Conservation (phyloP, 2,329 filamentous ascomycete species). For the Tympanopsis confertula region DNA sequence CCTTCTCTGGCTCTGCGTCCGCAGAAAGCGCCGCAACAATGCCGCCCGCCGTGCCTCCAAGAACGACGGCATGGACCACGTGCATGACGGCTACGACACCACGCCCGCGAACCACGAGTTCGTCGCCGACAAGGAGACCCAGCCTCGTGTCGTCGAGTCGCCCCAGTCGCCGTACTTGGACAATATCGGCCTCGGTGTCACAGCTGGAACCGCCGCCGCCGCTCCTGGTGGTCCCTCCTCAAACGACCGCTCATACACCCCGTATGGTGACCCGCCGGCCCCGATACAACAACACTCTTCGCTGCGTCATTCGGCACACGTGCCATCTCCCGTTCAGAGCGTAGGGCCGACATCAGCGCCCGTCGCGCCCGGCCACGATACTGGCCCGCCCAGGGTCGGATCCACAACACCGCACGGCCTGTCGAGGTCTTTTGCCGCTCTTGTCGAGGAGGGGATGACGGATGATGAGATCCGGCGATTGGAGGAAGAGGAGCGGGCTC, state of each 20-base stretch:
- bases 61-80: constrained; percentile 10
- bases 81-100: constrained; percentile 1
- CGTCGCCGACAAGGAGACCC: constrained; percentile 32
- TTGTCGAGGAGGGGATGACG: constrained; percentile 51
- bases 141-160: constrained; percentile 20
- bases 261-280: constrained; percentile 17
- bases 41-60: constrained; percentile 9
- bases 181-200: constrained; percentile 2
- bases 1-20: constrained; percentile 29
- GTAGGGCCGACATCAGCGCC: constrained; percentile 3
- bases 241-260: constrained; percentile 13
- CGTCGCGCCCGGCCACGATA: constrained; percentile 1
- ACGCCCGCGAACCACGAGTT: constrained; percentile 18
- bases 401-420: constrained; percentile 12
- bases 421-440: constrained; percentile 29
- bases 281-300: constrained; percentile 5
- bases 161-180: constrained; percentile 17
- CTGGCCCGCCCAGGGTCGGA: constrained; percentile 1
- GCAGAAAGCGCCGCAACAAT: constrained; percentile 21
- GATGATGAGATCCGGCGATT: constrained; percentile 39
- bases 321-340: constrained; percentile 1
- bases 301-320: constrained; percentile 5
- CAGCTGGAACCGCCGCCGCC: constrained; percentile 7
- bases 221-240: constrained; percentile 6
- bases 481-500: constrained; percentile 43